Percentiles rank a stretch among this genome's conserved stretches.
phyloP scores from a whole-genome alignment of 371 early-diverging fungal species.

The Modicella reniformis region DNA sequence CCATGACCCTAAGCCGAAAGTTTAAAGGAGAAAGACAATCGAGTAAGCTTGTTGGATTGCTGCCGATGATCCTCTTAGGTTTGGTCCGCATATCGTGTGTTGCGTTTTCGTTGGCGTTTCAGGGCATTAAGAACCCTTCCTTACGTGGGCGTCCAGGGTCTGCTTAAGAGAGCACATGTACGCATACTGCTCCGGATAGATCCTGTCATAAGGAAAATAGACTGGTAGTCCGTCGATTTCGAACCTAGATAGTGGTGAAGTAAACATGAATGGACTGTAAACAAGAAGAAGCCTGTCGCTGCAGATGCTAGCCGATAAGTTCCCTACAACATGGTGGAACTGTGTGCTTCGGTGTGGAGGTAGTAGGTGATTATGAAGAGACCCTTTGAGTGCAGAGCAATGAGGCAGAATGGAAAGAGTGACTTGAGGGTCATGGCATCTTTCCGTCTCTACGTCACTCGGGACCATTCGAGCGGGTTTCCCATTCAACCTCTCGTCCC shows the following conservation, averaged over 20 bases:
- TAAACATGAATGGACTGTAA: no score
- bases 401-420: no score
- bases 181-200: slow-evolving; percentile 99
- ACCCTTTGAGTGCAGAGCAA: no score
- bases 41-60: no score
- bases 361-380: no score
- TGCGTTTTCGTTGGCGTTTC: background rate
- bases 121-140: background rate
- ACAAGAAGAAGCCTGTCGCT: no score
- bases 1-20: slow-evolving; percentile 81
- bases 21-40: background rate
- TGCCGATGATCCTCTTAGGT: background rate
- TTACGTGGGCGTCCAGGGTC: slow-evolving; percentile 89
- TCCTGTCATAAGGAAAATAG: slow-evolving; percentile 98
- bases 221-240: slow-evolving; percentile 94
- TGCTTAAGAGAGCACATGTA: slow-evolving; percentile 98
- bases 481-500: background rate
- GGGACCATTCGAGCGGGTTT: no score
- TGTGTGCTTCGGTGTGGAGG: no score
- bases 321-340: no score
- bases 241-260: slow-evolving; percentile 64
- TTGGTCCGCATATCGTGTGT: background rate
- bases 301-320: no score
- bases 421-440: no score
- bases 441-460: no score